phyloP scores from a whole-genome alignment of 1,284 basidiomycete genomes.

The Rhizopogon parksii region DNA sequence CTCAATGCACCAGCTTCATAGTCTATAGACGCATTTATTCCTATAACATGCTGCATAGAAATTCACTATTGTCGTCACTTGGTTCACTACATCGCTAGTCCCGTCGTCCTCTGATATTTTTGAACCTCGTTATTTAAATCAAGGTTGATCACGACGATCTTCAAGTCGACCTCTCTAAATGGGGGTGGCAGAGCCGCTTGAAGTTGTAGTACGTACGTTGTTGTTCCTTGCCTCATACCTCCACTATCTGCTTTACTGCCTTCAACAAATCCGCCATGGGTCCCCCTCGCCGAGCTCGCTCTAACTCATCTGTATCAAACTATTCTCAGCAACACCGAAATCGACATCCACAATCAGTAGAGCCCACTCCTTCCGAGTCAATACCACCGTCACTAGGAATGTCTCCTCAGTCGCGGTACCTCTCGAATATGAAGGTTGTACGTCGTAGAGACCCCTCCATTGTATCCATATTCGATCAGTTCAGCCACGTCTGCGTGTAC shows the following conservation, averaged over 20 bases:
- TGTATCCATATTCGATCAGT: constrained; percentile 74
- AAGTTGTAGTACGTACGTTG: not conserved
- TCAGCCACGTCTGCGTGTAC: constrained; percentile 79
- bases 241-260: not conserved
- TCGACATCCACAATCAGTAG: constrained; percentile 1
- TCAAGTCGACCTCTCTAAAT: constrained; percentile 1
- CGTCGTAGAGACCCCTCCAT: constrained; percentile 77
- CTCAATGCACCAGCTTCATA: not conserved
- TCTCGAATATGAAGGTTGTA: constrained; percentile 79
- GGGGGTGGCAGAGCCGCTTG: not conserved
- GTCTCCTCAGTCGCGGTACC: constrained; percentile 53
- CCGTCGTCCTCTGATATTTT: no score
- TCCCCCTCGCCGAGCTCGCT: constrained; percentile 27
- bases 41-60: not conserved
- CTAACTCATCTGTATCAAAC: constrained; percentile 20
- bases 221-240: not conserved
- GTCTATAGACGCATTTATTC: not conserved
- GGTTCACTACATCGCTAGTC: no score
- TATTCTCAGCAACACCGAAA: constrained; percentile 10
- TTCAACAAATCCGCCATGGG: constrained; percentile 14
- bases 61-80: not conserved
- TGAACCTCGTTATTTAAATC: not conserved
- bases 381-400: constrained; percentile 33
- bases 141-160: no score
- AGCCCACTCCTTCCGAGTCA: constrained; percentile 6